Evolutionary conservation across 352 stramenopile genomes (phyloP).

Genomic region (Globisporangium barbulae): DNA sequence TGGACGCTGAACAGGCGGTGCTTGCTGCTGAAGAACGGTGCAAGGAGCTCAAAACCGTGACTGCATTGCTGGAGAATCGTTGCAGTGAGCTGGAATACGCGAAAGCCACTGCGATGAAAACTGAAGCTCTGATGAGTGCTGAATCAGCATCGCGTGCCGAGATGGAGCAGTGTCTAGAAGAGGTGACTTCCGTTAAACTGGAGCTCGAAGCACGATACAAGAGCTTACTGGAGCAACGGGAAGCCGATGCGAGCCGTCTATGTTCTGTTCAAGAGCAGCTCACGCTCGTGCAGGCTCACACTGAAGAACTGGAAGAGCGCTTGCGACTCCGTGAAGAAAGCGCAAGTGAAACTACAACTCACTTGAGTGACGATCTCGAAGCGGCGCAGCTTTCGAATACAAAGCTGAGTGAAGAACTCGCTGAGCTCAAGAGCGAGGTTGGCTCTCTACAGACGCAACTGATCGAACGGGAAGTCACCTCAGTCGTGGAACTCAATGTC

Average conservation of each 20-base stretch:
- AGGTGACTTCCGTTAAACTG: neutral
- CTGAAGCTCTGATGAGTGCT: neutral
- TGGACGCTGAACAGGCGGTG: neutral
- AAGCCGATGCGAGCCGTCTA: neutral
- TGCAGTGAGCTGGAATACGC: neutral
- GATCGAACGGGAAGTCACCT: neutral
- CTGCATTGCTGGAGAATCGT: neutral
- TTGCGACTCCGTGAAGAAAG: neutral
- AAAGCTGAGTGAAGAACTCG: neutral
- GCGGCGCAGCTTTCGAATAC: neutral
- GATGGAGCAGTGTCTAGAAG: neutral
- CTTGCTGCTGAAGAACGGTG: slow-evolving; percentile 4
- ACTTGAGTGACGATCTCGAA: neutral
- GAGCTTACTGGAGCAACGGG: neutral
- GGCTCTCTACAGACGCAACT: neutral
- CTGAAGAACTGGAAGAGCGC: neutral
- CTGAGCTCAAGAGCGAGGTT: neutral
- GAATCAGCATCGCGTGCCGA: neutral
- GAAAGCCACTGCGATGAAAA: neutral
- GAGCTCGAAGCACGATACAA: neutral
- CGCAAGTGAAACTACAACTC: no score
- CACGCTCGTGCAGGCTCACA: neutral
- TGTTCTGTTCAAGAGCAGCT: neutral
- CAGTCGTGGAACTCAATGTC: neutral
- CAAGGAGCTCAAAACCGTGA: neutral